Conservation (phyloP, 306 rosid species). For the Prunus kanzakura region DNA sequence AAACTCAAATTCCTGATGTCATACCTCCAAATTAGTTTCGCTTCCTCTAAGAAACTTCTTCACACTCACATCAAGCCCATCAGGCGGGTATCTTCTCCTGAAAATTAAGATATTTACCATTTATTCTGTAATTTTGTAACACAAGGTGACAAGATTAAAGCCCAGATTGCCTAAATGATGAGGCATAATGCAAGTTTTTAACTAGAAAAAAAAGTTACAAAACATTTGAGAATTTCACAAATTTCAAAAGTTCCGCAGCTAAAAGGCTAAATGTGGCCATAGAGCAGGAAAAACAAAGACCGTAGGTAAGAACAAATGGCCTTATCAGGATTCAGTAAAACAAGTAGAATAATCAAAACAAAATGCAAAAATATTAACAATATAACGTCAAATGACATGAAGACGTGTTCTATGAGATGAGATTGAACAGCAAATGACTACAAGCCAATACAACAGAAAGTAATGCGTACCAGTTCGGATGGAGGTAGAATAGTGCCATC, state of each 20-base stretch:
- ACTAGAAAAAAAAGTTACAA: not conserved
- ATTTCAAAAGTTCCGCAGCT: not conserved
- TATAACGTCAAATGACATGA: not conserved
- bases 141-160: not conserved
- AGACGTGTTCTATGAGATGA: not conserved
- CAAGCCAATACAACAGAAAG: not conserved
- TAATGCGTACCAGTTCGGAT: conserved; percentile 6
- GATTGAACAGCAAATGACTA: not conserved
- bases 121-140: not conserved
- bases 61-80: conserved; percentile 51
- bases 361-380: not conserved
- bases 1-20: not conserved
- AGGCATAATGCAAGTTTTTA: not conserved
- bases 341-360: not conserved
- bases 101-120: not conserved
- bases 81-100: conserved; percentile 55
- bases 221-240: not conserved
- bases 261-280: not conserved
- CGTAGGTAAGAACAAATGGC: not conserved
- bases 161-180: not conserved
- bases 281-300: not conserved
- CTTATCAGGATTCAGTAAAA: not conserved
- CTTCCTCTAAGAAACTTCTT: conserved; percentile 84
- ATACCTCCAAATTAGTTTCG: conserved; percentile 64
- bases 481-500: conserved; percentile 10